Evolutionary conservation across 371 early-diverging fungal genomes (phyloP).

Genomic region (Actinomortierella ambigua): DNA sequence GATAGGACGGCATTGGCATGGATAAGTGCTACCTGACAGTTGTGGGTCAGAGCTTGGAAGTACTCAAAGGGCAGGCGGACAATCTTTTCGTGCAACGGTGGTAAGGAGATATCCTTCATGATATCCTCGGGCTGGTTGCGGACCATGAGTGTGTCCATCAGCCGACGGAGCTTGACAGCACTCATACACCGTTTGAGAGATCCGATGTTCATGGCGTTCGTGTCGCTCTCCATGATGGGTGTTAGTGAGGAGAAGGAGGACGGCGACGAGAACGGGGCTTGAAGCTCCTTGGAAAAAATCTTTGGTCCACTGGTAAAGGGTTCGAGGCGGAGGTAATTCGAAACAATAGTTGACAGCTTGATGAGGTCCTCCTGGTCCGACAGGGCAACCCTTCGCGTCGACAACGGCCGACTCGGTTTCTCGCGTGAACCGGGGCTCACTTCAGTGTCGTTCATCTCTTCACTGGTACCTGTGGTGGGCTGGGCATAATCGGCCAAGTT

Average conservation of each 20-base stretch:
- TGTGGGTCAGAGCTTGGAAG: slow-evolving; percentile 67
- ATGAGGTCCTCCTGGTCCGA: slow-evolving; percentile 43
- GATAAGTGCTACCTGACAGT: slow-evolving; percentile 67
- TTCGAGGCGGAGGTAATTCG: slow-evolving; percentile 51
- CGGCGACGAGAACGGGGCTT: slow-evolving; percentile 32
- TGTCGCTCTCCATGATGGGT: too few species aligned
- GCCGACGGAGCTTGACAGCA: slow-evolving; percentile 40
- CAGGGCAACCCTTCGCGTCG: not conserved
- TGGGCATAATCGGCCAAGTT: slow-evolving; percentile 34
- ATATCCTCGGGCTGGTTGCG: slow-evolving; percentile 64
- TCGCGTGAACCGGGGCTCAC: not conserved
- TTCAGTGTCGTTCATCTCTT: slow-evolving; percentile 6
- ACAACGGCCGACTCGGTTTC: not conserved
- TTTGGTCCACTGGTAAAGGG: slow-evolving; percentile 52
- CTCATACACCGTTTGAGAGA: too few species aligned
- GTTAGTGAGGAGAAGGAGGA: too few species aligned
- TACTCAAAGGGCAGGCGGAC: slow-evolving; percentile 63
- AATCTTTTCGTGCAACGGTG: slow-evolving; percentile 59
- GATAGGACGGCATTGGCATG: slow-evolving; percentile 71
- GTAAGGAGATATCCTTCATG: slow-evolving; percentile 59
- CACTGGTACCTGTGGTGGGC: slow-evolving; percentile 13
- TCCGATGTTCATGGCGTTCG: too few species aligned
- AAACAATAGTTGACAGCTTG: slow-evolving; percentile 56
- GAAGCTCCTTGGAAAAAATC: slow-evolving; percentile 23
- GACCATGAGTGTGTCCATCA: slow-evolving; percentile 69